phyloP scores from a whole-genome alignment of 495 filamentous ascomycete genomes.

The Penicillium goetzii region DNA sequence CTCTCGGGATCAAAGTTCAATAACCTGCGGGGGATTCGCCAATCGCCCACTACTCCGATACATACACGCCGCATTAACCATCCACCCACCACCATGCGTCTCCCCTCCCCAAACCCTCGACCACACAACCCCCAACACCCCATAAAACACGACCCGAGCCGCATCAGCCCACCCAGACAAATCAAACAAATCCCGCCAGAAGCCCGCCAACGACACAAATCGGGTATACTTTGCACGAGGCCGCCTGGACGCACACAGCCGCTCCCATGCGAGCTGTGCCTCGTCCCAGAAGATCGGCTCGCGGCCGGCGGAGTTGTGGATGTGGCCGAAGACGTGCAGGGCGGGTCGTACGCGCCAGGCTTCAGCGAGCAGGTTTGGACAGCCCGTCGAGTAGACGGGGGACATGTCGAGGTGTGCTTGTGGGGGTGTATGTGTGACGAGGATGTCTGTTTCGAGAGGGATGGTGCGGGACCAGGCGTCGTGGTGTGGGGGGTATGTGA shows the following conservation, averaged over 20 bases:
- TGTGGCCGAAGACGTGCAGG: conserved; percentile 88
- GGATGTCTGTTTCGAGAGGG: conserved; percentile 75
- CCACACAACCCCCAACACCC: conserved; percentile 69
- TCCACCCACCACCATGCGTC: conserved; percentile 53
- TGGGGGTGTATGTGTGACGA: conserved; percentile 79
- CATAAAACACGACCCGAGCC: conserved; percentile 62
- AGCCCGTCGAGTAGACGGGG: conserved; percentile 64
- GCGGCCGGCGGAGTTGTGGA: conserved; percentile 67
- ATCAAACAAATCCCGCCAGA: conserved; percentile 58
- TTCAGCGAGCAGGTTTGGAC: conserved; percentile 72
- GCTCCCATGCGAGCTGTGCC: conserved; percentile 72
- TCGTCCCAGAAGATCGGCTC: conserved; percentile 80
- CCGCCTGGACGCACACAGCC: conserved; percentile 49
- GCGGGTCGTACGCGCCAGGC: conserved; percentile 77
- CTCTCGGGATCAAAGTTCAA: conserved; percentile 36
- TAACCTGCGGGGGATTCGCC: conserved; percentile 65
- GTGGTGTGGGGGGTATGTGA: conserved; percentile 61
- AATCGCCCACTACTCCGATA: conserved; percentile 67
- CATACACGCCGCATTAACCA: conserved; percentile 82
- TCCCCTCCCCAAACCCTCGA: conserved; percentile 69
- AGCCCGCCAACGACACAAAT: conserved; percentile 39
- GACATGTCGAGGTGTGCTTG: conserved; percentile 75
- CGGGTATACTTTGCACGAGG: conserved; percentile 32
- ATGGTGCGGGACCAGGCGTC: conserved; percentile 70
- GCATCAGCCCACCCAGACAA: conserved; percentile 64